Conservation (phyloP, 2,329 filamentous ascomycete genomes). For the Neurospora sp. region DNA sequence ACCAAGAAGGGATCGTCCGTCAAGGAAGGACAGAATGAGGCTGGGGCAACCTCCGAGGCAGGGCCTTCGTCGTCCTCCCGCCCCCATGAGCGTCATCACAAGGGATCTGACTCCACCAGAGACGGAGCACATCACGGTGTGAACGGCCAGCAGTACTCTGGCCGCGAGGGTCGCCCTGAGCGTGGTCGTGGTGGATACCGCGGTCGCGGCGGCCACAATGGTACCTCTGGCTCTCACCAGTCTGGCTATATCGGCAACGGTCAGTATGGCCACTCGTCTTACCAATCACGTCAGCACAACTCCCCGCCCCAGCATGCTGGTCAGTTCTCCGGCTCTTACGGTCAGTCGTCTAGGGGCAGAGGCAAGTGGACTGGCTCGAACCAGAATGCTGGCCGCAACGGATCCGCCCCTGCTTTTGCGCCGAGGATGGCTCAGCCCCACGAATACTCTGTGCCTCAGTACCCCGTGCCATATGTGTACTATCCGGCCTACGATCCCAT, state of each 20-base stretch:
- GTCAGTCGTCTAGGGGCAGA: slow-evolving; percentile 14
- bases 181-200: slow-evolving; percentile 33
- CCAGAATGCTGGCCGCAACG: slow-evolving; percentile 11
- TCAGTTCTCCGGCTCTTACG: slow-evolving; percentile 22
- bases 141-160: slow-evolving; percentile 19
- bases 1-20: slow-evolving; percentile 13
- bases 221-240: slow-evolving; percentile 21
- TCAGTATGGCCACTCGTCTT: slow-evolving; percentile 21
- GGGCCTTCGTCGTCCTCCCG: slow-evolving; percentile 1
- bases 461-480: slow-evolving; percentile 40
- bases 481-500: slow-evolving; percentile 15
- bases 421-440: slow-evolving; percentile 26
- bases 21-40: slow-evolving; percentile 15
- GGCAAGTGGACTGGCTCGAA: slow-evolving; percentile 13
- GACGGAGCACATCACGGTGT: slow-evolving; percentile 12
- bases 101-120: slow-evolving; percentile 11
- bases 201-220: slow-evolving; percentile 35
- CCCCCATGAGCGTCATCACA: slow-evolving; percentile 13
- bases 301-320: slow-evolving; percentile 27
- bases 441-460: slow-evolving; percentile 37
- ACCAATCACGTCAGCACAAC: slow-evolving; percentile 22
- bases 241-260: slow-evolving; percentile 28
- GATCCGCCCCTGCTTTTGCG: slow-evolving; percentile 10
- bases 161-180: slow-evolving; percentile 27
- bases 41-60: slow-evolving; percentile 10